Conservation (phyloP, 352 stramenopile species). For the Salisapilia sapeloensis region DNA sequence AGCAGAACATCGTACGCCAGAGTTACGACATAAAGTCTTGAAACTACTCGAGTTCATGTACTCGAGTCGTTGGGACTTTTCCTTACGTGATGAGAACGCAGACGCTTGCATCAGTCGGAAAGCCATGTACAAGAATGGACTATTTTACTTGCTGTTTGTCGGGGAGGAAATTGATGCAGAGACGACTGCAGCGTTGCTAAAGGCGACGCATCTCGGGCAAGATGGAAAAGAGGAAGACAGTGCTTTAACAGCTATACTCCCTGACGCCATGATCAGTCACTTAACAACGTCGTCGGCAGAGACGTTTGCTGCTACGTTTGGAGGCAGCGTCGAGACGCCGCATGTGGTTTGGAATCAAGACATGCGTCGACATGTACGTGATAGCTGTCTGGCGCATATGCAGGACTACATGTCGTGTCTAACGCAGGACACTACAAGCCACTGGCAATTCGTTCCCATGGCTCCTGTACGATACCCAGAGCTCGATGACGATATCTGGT, state of each 20-base stretch:
- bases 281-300: slow-evolving; percentile 64
- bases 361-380: slow-evolving; percentile 83
- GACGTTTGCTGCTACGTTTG: slow-evolving; percentile 83
- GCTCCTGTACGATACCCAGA: slow-evolving; percentile 81
- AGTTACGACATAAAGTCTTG: slow-evolving; percentile 32
- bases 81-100: no score
- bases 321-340: slow-evolving; percentile 66
- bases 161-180: slow-evolving; percentile 25
- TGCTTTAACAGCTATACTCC: slow-evolving; percentile 77
- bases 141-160: slow-evolving; percentile 67
- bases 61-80: slow-evolving; percentile 8
- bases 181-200: slow-evolving; percentile 39
- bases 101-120: slow-evolving; percentile 15
- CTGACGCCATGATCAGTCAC: slow-evolving; percentile 80
- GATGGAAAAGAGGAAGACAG: slow-evolving; percentile 27
- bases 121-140: slow-evolving; percentile 36
- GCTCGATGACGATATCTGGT: slow-evolving; percentile 86
- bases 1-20: slow-evolving; percentile 16
- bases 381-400: slow-evolving; percentile 82
- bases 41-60: slow-evolving; percentile 56
- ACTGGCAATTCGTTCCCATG: slow-evolving; percentile 88
- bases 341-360: slow-evolving; percentile 89
- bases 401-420: slow-evolving; percentile 82
- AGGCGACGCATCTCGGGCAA: slow-evolving; percentile 45
- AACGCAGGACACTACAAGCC: slow-evolving; percentile 69